phyloP scores from a whole-genome alignment of 2,329 filamentous ascomycete species.

The Lasiodiplodia hormozganensis region DNA sequence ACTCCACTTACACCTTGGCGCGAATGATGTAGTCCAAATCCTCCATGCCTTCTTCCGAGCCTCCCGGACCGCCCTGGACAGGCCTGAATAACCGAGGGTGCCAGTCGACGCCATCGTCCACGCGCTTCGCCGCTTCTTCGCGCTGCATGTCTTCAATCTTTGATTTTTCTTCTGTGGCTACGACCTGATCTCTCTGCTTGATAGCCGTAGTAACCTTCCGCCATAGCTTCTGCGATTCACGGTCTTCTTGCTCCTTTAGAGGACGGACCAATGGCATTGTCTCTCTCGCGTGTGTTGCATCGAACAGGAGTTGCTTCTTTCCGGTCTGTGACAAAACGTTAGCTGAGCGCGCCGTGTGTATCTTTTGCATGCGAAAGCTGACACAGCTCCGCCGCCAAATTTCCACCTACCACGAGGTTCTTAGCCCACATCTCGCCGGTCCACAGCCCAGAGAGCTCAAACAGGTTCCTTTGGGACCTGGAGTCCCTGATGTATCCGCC shows the following conservation, averaged over 20 bases:
- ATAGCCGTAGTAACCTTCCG: conserved; percentile 80
- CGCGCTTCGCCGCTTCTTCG: conserved; percentile 81
- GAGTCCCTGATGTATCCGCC: conserved; percentile 90
- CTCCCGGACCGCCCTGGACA: conserved; percentile 73
- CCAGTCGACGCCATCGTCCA: conserved; percentile 84
- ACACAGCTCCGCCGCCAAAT: neutral
- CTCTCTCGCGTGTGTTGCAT: conserved; percentile 79
- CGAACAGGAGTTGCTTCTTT: conserved; percentile 87
- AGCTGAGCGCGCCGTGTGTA: neutral
- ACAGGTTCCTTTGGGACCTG: conserved; percentile 84
- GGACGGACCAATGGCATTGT: conserved; percentile 77
- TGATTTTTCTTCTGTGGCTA: conserved; percentile 95
- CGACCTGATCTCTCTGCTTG: conserved; percentile 81
- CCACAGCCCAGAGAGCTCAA: conserved; percentile 91
- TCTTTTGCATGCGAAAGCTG: conserved; percentile 8
- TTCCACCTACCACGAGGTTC: conserved; percentile 70
- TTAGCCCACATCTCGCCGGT: conserved; percentile 94
- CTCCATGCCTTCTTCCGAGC: conserved; percentile 80
- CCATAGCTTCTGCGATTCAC: conserved; percentile 92
- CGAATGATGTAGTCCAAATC: conserved; percentile 96
- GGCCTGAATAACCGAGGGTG: conserved; percentile 82
- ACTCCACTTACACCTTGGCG: conserved; percentile 72
- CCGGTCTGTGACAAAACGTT: conserved; percentile 68
- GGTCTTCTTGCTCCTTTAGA: conserved; percentile 83
- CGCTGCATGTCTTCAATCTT: conserved; percentile 92